phyloP scores from a whole-genome alignment of 1,284 basidiomycete genomes.

The Ganoderma resinaceum region DNA sequence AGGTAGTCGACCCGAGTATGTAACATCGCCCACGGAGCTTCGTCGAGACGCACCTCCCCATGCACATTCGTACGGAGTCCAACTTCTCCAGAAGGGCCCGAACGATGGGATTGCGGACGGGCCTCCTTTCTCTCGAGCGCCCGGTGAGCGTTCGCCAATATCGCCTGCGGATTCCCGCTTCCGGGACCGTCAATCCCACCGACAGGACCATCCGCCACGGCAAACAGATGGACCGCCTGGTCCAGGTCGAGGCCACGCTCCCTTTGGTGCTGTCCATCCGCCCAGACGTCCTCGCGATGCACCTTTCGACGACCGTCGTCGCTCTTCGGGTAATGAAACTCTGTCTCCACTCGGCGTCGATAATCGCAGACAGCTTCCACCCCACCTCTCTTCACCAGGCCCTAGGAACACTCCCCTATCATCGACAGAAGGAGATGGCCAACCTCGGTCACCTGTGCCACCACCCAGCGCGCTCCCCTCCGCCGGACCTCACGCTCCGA shows the following conservation, averaged over 20 bases:
- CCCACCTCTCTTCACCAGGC: constrained; percentile 28
- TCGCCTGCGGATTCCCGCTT: constrained; percentile 31
- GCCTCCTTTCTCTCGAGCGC: constrained; percentile 26
- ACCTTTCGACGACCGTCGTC: constrained; percentile 33
- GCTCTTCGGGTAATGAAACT: constrained; percentile 22
- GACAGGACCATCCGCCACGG: constrained; percentile 25
- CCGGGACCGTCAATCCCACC: constrained; percentile 34
- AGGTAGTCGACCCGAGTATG: constrained; percentile 51
- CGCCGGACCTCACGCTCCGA: constrained; percentile 21
- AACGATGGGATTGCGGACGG: constrained; percentile 24
- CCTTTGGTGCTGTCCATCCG: constrained; percentile 6
- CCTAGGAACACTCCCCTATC: constrained; percentile 18
- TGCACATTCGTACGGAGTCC: constrained; percentile 48
- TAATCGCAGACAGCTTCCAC: constrained; percentile 46
- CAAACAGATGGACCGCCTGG: constrained; percentile 16
- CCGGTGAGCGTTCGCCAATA: constrained; percentile 32
- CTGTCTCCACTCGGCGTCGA: constrained; percentile 34
- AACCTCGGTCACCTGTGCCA: constrained; percentile 7
- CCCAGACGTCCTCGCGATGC: constrained; percentile 31
- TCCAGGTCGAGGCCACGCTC: constrained; percentile 12
- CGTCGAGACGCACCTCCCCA: constrained; percentile 57
- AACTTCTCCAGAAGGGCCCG: constrained; percentile 57
- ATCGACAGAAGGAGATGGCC: constrained; percentile 12
- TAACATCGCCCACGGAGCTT: constrained; percentile 49
- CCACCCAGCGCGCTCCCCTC: constrained; percentile 9